These are phyloP conservation scores for Micractinium conductrix DNA, from an alignment of 139 green algal species.

Conservation along the genomic window DNA sequence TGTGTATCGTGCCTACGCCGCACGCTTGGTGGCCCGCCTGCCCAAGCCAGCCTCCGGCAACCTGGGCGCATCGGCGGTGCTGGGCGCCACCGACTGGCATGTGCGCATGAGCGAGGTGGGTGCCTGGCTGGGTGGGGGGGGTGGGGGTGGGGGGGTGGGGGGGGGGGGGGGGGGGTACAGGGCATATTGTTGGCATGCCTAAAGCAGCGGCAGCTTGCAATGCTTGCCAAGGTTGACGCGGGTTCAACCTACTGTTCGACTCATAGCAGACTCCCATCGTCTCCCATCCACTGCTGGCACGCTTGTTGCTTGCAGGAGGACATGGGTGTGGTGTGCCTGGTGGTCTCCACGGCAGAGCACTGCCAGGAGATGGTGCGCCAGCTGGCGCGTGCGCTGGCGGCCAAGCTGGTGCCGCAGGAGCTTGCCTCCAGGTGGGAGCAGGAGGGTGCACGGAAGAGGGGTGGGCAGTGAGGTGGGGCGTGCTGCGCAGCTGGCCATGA, in stretches of 20 bases:
- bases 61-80: conserved; percentile 42
- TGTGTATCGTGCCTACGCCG: conserved; percentile 81
- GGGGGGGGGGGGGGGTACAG: no score
- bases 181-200: no score
- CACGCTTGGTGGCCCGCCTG: conserved; percentile 74
- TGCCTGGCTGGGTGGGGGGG: no score
- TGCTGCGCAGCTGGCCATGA: no score
- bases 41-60: conserved; percentile 73
- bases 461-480: background rate
- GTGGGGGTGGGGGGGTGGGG: no score
- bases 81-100: conserved; percentile 73
- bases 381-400: conserved; percentile 65
- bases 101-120: conserved; percentile 57
- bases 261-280: no score
- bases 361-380: conserved; percentile 78
- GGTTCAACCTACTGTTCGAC: no score
- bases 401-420: conserved; percentile 65
- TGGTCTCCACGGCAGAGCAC: conserved; percentile 95
- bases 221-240: no score
- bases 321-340: conserved; percentile 70
- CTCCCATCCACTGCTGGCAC: no score
- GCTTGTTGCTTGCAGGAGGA: no score
- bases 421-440: conserved; percentile 21
- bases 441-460: no score
- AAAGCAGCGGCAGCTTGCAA: no score